Evolutionary conservation across 345 rosid genomes (phyloP), one percentile per base, ranked within the genome.

Genomic region (Salix exigua): DNA sequence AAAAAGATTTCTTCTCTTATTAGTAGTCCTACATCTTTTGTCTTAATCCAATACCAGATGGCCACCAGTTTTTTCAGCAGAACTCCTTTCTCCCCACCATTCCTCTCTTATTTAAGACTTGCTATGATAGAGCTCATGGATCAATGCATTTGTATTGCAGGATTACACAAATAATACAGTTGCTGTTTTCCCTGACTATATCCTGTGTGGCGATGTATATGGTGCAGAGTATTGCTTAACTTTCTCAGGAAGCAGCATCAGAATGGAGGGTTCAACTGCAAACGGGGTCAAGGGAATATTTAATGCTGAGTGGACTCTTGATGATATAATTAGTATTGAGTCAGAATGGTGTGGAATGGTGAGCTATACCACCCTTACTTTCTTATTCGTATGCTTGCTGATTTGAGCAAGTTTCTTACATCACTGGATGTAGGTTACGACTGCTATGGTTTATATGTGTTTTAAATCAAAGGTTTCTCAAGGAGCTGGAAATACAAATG

Each of bases 281-380:
- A 79, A 84, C 80, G 89, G 85, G 74, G 80, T 80, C 70, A 65
- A 74, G 68, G 71, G 53, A 66, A 79, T 78, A 35, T 85, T 87
- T 76, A 79, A 83, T 65, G 83, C 74, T 74, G 80, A 78, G 77
- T 89, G 93, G 93, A 62, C 75, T 50, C 67, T 83, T 73, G 87
- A 60, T 70, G 90, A 91, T 72, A 73, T 91, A 78, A 68, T 84
- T 80, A 73, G 78, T 74, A 80, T 89, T 75, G 81, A 85, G 77
- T 85, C 90, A 60, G 75, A 81, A 78, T 91, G 93, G 96, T 74
- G 65, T 74, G 75, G 64, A 66, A 70, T 51, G 85, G 93, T 88
- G 84, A 84, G 92, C 78, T 75, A 11, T 33, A 42, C 53, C 28
- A 10, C 50, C 75, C 42, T 50, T 71, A 51, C 33, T 76, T 51